phyloP scores from a whole-genome alignment of 129 eudicot genomes.

The Lactuca saligna region DNA sequence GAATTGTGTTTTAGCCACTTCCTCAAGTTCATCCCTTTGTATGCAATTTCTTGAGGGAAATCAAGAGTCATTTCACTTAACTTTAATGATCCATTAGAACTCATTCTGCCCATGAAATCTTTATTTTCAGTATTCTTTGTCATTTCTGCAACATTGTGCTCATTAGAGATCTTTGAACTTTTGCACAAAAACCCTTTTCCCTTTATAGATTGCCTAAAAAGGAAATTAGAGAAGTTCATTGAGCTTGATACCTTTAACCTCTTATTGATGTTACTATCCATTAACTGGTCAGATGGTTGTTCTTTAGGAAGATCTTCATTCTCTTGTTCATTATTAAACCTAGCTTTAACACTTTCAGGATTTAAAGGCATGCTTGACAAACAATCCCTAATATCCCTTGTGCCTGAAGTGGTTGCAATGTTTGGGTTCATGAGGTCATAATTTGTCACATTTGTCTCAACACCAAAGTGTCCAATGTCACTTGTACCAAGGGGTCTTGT shows the following conservation, averaged over 20 bases:
- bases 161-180: not conserved
- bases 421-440: too few species aligned
- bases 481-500: not conserved
- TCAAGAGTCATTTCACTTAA: too few species aligned
- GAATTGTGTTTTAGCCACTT: conserved; percentile 42
- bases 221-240: not conserved
- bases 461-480: too few species aligned
- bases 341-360: too few species aligned
- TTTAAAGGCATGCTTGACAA: not conserved
- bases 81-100: not conserved
- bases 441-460: too few species aligned
- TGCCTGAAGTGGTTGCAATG: too few species aligned
- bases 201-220: not conserved
- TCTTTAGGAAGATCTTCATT: not conserved
- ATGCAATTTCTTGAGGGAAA: too few species aligned
- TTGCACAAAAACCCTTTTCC: not conserved
- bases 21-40: conserved; percentile 41
- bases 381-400: too few species aligned
- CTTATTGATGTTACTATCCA: not conserved
- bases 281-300: not conserved
- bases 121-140: too few species aligned
- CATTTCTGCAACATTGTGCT: too few species aligned
- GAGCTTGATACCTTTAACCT: not conserved
- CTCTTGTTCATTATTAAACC: too few species aligned
- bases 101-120: too few species aligned